phyloP scores from a whole-genome alignment of 768 basidiomycete genomes.

The Cantharellus anzutake region DNA sequence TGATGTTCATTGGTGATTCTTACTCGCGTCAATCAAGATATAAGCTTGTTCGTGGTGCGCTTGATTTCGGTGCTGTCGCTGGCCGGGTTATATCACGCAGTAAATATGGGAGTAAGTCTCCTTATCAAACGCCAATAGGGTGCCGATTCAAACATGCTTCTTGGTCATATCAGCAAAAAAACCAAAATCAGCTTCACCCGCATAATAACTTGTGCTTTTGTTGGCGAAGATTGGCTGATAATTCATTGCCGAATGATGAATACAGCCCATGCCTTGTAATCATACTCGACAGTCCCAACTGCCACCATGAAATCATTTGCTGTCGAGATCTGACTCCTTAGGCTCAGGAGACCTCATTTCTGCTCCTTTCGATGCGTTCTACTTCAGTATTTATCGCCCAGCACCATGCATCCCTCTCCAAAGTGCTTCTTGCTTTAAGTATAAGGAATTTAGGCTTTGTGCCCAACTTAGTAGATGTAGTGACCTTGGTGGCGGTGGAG shows the following conservation, averaged over 20 bases:
- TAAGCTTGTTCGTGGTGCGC: conserved; percentile 81
- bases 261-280: not conserved
- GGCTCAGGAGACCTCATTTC: too few relatives aligned
- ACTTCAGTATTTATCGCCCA: conserved; percentile 87
- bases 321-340: conserved; percentile 20
- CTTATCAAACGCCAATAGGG: not conserved
- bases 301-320: not conserved
- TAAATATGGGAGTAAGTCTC: conserved; percentile 69
- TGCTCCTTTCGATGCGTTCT: conserved; percentile 27
- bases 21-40: conserved; percentile 37
- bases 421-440: conserved; percentile 55
- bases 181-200: conserved; percentile 33
- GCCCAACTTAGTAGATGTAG: conserved; percentile 29
- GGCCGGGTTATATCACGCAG: conserved; percentile 66
- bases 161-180: conserved; percentile 43
- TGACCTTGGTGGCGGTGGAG: not conserved
- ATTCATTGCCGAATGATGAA: not conserved
- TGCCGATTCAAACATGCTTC: conserved; percentile 2
- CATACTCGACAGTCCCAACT: not conserved
- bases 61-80: conserved; percentile 83
- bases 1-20: not conserved
- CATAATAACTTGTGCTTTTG: not conserved
- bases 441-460: conserved; percentile 42
- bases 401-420: conserved; percentile 90
- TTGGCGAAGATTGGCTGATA: not conserved